Percentiles rank a stretch among this genome's conserved stretches.
Evolutionary conservation across 768 basidiomycete species (phyloP).

Genomic region (Suillus cothurnatus): DNA sequence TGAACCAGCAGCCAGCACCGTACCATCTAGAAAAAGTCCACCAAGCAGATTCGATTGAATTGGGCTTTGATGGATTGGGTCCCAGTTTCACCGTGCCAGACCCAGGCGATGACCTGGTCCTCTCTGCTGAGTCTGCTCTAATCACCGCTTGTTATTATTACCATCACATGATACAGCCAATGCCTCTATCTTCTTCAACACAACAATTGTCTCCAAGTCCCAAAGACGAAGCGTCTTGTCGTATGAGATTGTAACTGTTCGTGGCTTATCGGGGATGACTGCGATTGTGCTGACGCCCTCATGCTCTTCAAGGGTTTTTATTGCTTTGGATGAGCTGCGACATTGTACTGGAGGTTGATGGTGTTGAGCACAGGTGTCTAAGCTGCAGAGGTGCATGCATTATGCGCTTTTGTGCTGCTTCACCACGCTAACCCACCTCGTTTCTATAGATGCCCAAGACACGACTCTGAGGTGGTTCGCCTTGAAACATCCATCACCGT

Average conservation of each 20-base stretch:
- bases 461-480: too few species aligned
- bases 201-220: neutral
- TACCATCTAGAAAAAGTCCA: too few species aligned
- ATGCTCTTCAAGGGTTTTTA: too few species aligned
- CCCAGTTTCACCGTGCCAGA: too few species aligned
- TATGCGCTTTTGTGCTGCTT: neutral
- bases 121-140: too few species aligned
- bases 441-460: neutral
- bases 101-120: too few species aligned
- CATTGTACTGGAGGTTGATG: neutral
- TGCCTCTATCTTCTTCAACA: neutral
- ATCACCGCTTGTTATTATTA: neutral
- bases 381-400: neutral
- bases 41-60: accelerated
- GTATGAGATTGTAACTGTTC: neutral
- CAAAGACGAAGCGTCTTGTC: neutral
- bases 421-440: too few species aligned
- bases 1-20: too few species aligned
- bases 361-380: too few species aligned
- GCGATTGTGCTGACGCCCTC: neutral
- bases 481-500: too few species aligned
- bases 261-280: neutral
- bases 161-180: neutral
- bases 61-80: too few species aligned
- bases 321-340: neutral